These are phyloP conservation scores for Diophrys sp. DNA, from an alignment of 73 alveolate species.

Conservation along the genomic window DNA sequence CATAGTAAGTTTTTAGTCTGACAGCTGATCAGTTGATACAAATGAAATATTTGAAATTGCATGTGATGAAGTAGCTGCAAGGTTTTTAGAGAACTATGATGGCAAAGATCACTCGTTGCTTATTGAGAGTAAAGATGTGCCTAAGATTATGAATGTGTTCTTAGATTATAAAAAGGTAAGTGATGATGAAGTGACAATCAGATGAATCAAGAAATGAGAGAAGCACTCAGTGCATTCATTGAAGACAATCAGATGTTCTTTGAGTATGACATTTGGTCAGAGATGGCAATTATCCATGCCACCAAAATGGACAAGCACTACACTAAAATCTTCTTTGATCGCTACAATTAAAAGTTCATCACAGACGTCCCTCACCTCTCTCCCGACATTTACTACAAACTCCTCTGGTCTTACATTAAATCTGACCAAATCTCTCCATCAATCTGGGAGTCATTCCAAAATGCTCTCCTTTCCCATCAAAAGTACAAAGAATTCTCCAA, in stretches of 20 bases:
- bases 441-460: constrained; percentile 22
- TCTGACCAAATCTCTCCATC: constrained; percentile 5
- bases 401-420: constrained; percentile 32
- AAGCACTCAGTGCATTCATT: constrained; percentile 2
- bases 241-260: background rate
- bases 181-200: too few species aligned
- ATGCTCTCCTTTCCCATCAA: constrained; percentile 1
- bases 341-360: constrained; percentile 18
- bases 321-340: constrained; percentile 8
- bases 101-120: constrained; percentile 1
- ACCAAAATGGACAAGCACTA: constrained; percentile 21
- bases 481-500: constrained; percentile 28
- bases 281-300: constrained; percentile 20
- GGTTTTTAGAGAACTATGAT: constrained; percentile 11
- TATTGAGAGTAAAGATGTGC: constrained; percentile 15
- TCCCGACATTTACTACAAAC: constrained; percentile 14
- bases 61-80: constrained; percentile 22
- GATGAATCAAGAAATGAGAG: background rate
- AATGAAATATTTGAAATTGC: constrained; percentile 20
- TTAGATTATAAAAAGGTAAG: background rate
- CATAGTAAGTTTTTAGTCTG: too few species aligned
- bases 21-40: too few species aligned
- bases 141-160: constrained; percentile 23
- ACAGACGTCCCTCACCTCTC: constrained; percentile 14
- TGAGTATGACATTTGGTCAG: constrained; percentile 15